Base-by-base conservation (phyloP, 768 basidiomycete genomes). In the Agrocybe chaxingu region DNA sequence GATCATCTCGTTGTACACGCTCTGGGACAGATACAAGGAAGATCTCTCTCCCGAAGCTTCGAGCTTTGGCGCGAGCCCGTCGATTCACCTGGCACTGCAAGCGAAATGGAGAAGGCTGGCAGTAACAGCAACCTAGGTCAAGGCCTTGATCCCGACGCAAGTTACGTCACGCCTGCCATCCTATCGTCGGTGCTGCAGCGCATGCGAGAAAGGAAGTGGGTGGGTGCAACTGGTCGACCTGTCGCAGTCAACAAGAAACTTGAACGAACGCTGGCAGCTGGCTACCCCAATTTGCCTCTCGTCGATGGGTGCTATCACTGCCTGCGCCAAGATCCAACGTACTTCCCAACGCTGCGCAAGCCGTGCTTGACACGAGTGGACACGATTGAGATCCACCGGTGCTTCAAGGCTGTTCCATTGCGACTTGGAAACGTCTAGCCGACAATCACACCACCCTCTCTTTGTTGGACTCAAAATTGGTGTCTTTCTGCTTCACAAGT, bases 21-120 rank as follows among this genome's bases (percentile, higher is more conserved):
- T 94, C 0, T 98, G 95, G 92, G 88, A 89, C 35, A 73, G 81
- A 7, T 92, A 92, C 68, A 83, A 82, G 49, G 87, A 91, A 53
- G 82, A 87, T 39, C 70, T 69, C 3, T 61, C 74, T 8, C 67
- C 70, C 3, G 70, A 73, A n/a, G 64, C 62, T 7, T 42, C 62
- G 12, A 65, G 32, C 32, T 56, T 29, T 7, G 57, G 43, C 10
- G 47, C 53, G 10, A 64, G 66, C 52, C 59, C 62, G 24, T 47
- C 61, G 51, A 65, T 70, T 56, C 47, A 66, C 10, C 61, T 59
- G 33, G 62, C 42, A 63, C 64, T 10, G 53, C 52, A 12, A 24
- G 24, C 24, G 5, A 3, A 24, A 3, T 3, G 24, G 24, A 3
- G 5, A 24, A 24, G 24, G 24, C 24, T 1, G 5, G 24, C 24